Evolutionary conservation across 179 eudicot genomes (phyloP).

Genomic region (Corrigiola litoralis): DNA sequence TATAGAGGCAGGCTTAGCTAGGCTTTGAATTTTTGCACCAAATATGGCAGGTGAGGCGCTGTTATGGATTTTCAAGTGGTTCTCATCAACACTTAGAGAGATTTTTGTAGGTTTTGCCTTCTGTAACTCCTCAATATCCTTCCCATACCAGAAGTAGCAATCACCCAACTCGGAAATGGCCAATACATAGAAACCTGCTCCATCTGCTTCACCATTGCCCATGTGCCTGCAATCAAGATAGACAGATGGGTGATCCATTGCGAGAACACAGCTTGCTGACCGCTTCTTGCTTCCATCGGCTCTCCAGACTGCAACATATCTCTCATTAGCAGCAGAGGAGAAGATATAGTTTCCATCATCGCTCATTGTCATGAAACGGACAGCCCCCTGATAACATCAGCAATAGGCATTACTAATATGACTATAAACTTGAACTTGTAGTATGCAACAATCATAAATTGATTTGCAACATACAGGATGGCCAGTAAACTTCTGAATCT

Average conservation of each 20-base stretch:
- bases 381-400: conserved; percentile 51
- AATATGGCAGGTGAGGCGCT: conserved; percentile 55
- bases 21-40: conserved; percentile 65
- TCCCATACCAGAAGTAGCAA: conserved; percentile 85
- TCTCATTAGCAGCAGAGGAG: conserved; percentile 80
- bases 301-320: conserved; percentile 86
- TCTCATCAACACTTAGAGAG: conserved; percentile 38
- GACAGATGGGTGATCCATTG: conserved; percentile 95
- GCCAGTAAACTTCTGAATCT: conserved; percentile 91
- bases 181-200: conserved; percentile 51
- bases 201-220: conserved; percentile 41
- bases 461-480: conserved; percentile 70
- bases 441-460: neutral
- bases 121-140: conserved; percentile 56
- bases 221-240: conserved; percentile 54
- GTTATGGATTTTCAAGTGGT: conserved; percentile 37
- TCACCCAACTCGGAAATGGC: conserved; percentile 87
- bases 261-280: conserved; percentile 68
- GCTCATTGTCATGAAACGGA: conserved; percentile 76
- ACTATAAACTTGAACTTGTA: neutral
- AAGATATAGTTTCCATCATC: conserved; percentile 73
- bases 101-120: conserved; percentile 70
- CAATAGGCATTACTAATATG: neutral
- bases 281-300: conserved; percentile 75
- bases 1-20: conserved; percentile 42